A percentile compares a stretch with the other conserved stretches of the same genome.
Evolutionary conservation across 352 stramenopile genomes (phyloP).

Genomic region (Pythium coloratum): DNA sequence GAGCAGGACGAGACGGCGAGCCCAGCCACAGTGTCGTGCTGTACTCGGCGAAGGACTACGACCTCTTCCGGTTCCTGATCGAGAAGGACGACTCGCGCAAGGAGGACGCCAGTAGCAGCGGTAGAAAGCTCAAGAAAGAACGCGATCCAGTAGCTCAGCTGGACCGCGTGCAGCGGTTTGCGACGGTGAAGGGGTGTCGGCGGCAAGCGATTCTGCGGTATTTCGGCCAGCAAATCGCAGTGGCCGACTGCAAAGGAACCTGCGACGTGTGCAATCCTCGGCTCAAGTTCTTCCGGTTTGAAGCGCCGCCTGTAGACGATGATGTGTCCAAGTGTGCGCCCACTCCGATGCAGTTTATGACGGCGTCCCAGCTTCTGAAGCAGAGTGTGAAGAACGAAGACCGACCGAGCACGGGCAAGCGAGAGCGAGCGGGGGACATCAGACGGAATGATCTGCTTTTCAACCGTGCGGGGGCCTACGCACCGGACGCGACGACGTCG

Average conservation of each 20-base stretch:
- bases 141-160: slow-evolving; percentile 38
- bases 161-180: slow-evolving; percentile 41
- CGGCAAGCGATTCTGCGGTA: slow-evolving; percentile 54
- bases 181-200: slow-evolving; percentile 50
- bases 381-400: slow-evolving; percentile 21
- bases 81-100: slow-evolving; percentile 31
- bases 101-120: slow-evolving; percentile 4
- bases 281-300: slow-evolving; percentile 55
- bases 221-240: slow-evolving; percentile 50
- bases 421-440: slow-evolving; percentile 35
- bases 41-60: slow-evolving; percentile 58
- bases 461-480: slow-evolving; percentile 46
- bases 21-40: slow-evolving; percentile 85
- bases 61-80: slow-evolving; percentile 48
- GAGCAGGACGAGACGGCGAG: slow-evolving; percentile 92
- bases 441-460: slow-evolving; percentile 48
- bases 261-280: slow-evolving; percentile 64
- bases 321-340: neutral
- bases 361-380: slow-evolving; percentile 13
- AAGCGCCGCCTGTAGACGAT: neutral
- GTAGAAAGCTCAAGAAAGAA: slow-evolving; percentile 18
- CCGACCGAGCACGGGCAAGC: slow-evolving; percentile 8
- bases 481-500: slow-evolving; percentile 44
- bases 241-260: slow-evolving; percentile 42
- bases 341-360: slow-evolving; percentile 16